These are phyloP conservation scores for Melampsora abietis-canadensis DNA, from an alignment of 1,284 basidiomycete species.

Conservation along the genomic window DNA sequence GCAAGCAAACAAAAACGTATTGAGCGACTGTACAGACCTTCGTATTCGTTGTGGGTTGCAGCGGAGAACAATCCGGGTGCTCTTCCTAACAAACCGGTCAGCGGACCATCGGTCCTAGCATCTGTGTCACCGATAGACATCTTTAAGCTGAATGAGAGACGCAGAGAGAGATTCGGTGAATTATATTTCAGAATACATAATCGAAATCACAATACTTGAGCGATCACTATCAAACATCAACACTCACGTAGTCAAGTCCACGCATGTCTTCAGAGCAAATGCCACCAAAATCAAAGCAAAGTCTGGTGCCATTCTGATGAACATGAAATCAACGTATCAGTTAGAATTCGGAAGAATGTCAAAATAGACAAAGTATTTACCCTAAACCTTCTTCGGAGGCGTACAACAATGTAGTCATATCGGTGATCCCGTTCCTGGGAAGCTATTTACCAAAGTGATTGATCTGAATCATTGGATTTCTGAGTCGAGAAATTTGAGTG, in stretches of 20 bases:
- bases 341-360: too few relatives aligned
- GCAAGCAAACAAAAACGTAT: too few relatives aligned
- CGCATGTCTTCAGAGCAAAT: too few relatives aligned
- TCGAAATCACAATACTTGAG: not conserved
- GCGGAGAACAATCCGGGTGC: not conserved
- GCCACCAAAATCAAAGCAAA: too few relatives aligned
- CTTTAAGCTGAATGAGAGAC: not conserved
- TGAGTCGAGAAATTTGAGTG: not conserved
- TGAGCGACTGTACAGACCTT: not conserved
- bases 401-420: not conserved
- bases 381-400: conserved; percentile 4
- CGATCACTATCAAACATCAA: too few relatives aligned
- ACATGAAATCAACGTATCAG: too few relatives aligned
- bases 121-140: conserved; percentile 6
- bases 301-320: too few relatives aligned
- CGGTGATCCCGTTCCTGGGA: not conserved
- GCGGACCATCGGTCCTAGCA: not conserved
- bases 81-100: conserved; percentile 3
- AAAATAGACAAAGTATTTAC: not conserved
- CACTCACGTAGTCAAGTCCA: not conserved
- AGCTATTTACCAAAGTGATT: not conserved
- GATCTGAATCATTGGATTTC: not conserved
- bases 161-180: not conserved
- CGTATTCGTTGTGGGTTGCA: conserved; percentile 5
- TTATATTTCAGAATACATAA: not conserved